Evolutionary conservation across 177 flowering plant species (phyloP), one percentile per base, ranked within the genome.

Genomic region (Vitis hybrid): DNA sequence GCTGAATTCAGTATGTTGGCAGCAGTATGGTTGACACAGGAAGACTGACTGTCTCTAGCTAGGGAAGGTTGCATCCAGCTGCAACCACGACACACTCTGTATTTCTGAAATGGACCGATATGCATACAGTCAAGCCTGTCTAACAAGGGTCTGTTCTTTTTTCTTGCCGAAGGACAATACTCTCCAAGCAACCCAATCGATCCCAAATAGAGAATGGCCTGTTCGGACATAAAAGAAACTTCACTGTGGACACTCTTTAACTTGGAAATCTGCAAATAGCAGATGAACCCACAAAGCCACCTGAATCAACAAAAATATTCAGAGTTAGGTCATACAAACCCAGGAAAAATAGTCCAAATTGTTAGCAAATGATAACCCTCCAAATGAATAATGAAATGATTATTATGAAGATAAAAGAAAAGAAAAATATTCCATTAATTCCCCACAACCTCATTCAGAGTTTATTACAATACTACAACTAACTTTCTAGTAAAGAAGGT

Each of bases 211-310:
- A 15, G 32, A 13, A 48, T 52, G 52, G 70, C 73, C 65, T 54
- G 73, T 70, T 64, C 68, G 60, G 77, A 77, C 80, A 77, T 77
- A 73, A 77, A 77, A 69, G 76, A 69, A 59, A 46, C 60, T 77
- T 65, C 73, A 58, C 58, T 12, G 8, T 66, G 69, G 61, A 65
- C 65, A 35, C 40, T 24, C 70, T 72, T 62, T 65, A 64, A 69
- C 67, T 72, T 72, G 61, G 52, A 17, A 56, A 57, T 57, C 64
- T 50, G 64, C 66, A 49, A 65, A 57, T 10, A 40, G 66, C 66
- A 64, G 66, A 64, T 19, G 51, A 19, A 49, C 15, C 56, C 60
- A 2, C 64, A 69, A 57, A 51, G 58, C 18, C 52, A 68, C 57
- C 68, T 58, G 59, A 35, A 48, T 17, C 11, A 49, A 63, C 27